Conservation (phyloP, 495 filamentous ascomycete species). For the Tuber calosporum region DNA sequence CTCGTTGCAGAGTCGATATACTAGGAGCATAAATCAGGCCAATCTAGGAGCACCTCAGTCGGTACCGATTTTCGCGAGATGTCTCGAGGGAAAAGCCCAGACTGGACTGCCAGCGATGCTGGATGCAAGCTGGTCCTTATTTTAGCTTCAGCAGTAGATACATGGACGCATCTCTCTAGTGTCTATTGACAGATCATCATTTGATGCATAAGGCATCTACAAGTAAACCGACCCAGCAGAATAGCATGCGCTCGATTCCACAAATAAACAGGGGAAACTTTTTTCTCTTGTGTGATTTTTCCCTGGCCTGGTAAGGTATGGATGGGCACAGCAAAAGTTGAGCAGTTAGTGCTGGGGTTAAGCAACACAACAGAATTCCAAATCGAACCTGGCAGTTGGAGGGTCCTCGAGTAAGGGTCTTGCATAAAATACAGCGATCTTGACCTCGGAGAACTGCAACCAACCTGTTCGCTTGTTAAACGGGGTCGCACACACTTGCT, state of each 20-base stretch:
- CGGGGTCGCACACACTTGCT: background rate
- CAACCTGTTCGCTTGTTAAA: background rate
- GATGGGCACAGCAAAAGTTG: background rate
- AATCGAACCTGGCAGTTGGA: background rate
- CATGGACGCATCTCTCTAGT: background rate
- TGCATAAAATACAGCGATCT: background rate
- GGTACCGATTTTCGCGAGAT: constrained; percentile 2
- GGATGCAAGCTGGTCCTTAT: background rate
- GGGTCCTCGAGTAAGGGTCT: background rate
- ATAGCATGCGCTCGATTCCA: background rate
- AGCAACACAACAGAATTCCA: background rate
- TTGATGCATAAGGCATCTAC: background rate
- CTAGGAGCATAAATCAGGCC: background rate
- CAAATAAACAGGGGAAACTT: constrained; percentile 1
- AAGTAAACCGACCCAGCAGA: background rate
- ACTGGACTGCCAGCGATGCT: background rate
- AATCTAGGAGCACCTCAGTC: constrained; percentile 3
- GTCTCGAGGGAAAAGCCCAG: background rate
- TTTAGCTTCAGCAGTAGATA: background rate
- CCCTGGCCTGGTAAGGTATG: background rate
- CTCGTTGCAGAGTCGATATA: background rate
- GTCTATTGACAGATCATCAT: constrained; percentile 2
- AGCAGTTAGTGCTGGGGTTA: background rate
- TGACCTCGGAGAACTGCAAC: background rate
- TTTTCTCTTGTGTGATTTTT: background rate